Percentiles rank a stretch among this genome's conserved stretches.
These are phyloP conservation scores for Neophaeococcomyces mojaviensis DNA, from an alignment of 2,329 filamentous ascomycete species.

Conservation along the genomic window DNA sequence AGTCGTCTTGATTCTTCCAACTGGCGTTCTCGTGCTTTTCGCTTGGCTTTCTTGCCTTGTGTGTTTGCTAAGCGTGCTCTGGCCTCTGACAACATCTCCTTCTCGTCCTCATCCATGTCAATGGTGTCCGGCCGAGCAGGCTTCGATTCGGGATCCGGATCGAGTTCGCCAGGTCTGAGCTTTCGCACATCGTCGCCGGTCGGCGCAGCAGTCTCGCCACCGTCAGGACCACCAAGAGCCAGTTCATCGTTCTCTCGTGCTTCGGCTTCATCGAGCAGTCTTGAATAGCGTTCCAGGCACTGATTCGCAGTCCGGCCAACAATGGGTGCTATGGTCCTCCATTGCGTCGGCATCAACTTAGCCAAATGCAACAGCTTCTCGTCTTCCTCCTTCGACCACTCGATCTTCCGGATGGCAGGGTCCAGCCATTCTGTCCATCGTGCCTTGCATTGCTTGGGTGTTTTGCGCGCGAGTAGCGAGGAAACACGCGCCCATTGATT, in stretches of 20 bases:
- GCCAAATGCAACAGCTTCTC: slow-evolving; percentile 94
- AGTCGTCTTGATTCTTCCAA: slow-evolving; percentile 88
- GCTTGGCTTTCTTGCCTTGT: slow-evolving; percentile 97
- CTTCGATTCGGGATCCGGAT: slow-evolving; percentile 95
- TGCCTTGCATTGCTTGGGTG: slow-evolving; percentile 97
- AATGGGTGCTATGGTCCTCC: slow-evolving; percentile 95
- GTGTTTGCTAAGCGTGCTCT: slow-evolving; percentile 94
- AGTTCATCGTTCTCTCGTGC: slow-evolving; percentile 74
- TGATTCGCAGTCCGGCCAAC: slow-evolving; percentile 95
- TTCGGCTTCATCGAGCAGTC: slow-evolving; percentile 91
- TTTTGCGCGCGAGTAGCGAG: slow-evolving; percentile 92
- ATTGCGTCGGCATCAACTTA: slow-evolving; percentile 98
- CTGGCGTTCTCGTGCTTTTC: slow-evolving; percentile 91
- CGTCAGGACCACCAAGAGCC: slow-evolving; percentile 74
- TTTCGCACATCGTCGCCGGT: slow-evolving; percentile 86
- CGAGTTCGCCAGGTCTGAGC: slow-evolving; percentile 80
- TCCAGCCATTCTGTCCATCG: slow-evolving; percentile 98
- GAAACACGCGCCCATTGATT: slow-evolving; percentile 99
- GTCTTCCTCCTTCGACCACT: slow-evolving; percentile 98
- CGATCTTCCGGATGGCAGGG: slow-evolving; percentile 94
- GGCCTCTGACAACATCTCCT: slow-evolving; percentile 98
- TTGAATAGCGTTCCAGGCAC: slow-evolving; percentile 94
- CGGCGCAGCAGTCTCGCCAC: slow-evolving; percentile 78
- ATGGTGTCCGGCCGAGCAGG: slow-evolving; percentile 93
- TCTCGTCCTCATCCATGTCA: slow-evolving; percentile 97